A percentile compares a stretch with the other conserved stretches of the same genome.
phyloP scores from a whole-genome alignment of 768 basidiomycete species.

The Agrocybe pediades region DNA sequence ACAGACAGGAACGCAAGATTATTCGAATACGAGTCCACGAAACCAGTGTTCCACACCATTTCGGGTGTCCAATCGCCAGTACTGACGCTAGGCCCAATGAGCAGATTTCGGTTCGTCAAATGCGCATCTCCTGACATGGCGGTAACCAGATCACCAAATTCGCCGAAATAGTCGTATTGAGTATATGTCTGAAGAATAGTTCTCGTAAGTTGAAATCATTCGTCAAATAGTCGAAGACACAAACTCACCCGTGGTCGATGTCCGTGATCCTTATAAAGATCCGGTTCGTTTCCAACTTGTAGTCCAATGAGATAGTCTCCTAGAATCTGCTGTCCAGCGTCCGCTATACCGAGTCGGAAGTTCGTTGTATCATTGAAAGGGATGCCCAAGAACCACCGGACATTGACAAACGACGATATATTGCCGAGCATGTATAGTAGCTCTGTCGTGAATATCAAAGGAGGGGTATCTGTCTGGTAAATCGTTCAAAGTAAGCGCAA shows the following conservation, averaged over 20 bases:
- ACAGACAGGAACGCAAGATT: conserved; percentile 52
- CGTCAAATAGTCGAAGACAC: not conserved
- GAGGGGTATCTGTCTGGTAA: conserved; percentile 64
- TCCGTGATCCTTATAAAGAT: conserved; percentile 46
- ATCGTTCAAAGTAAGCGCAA: not conserved
- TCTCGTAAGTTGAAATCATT: not conserved
- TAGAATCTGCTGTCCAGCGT: conserved; percentile 64
- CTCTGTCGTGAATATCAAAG: conserved; percentile 64
- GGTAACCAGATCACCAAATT: conserved; percentile 50
- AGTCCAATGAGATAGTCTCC: conserved; percentile 68
- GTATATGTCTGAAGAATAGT: conserved; percentile 30
- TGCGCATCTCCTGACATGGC: conserved; percentile 43
- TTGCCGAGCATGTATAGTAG: conserved; percentile 67
- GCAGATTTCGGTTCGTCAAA: conserved; percentile 38
- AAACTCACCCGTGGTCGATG: conserved; percentile 34
- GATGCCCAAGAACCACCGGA: conserved; percentile 68
- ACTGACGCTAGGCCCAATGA: conserved; percentile 59
- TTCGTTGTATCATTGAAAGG: conserved; percentile 70
- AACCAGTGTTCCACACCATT: conserved; percentile 56
- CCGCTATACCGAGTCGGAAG: conserved; percentile 57
- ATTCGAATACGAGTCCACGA: conserved; percentile 39
- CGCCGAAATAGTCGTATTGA: conserved; percentile 49
- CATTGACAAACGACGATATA: conserved; percentile 59
- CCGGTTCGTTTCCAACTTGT: conserved; percentile 74
- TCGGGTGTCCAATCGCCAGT: conserved; percentile 57